Evolutionary conservation across 352 stramenopile genomes (phyloP), one percentile per base, ranked within the genome.

Genomic region (Phytophthora multivora): DNA sequence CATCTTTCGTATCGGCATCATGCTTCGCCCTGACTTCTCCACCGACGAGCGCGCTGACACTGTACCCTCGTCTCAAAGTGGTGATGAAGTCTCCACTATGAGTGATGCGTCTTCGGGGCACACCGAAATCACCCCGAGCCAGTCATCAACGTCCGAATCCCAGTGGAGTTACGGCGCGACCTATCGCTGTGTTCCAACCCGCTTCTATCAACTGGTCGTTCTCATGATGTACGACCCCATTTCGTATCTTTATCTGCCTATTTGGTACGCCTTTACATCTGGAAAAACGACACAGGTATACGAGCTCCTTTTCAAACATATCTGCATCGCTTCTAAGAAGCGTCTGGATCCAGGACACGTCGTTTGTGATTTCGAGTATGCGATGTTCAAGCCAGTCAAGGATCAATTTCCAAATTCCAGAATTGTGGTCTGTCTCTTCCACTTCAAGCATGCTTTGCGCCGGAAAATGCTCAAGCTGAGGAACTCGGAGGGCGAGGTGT

Each of bases 221-320:
- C 19, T 63, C 9, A 60, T 60, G 52, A 40, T 59, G 19, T 56
- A 50, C 13, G 45, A 63, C 18, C 25, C 23, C 2, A 63, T 51
- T 33, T 57, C 55, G 0, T 46, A 51, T 4, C 26, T 57, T 0
- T 57, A 63, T n/a, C n/a, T 51, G 5, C 46, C 16, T 16, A 7
- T 63, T 33, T 63, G 25, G 43, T 63, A 57, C 4, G 15, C 12
- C 2, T 33, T 63, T 0, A 56, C 45, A 2, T 38, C 55, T 18
- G 25, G 26, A n/a, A 60, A 63, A 26, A 56, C 36, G 7, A 8
- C 35, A 16, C 16, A 50, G 2, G 6, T 56, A 11, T 63, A 45
- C 6, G 38, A 63, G 2, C 55, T 16, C 3, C 8, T 41, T 1
- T 30, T 50, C 2, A 25, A 50, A 43, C 36, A 49, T n/a, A 21